A percentile compares a stretch with the other conserved stretches of the same genome.
Evolutionary conservation across 345 rosid genomes (phyloP).

Genomic region (Aurinia saxatilis): DNA sequence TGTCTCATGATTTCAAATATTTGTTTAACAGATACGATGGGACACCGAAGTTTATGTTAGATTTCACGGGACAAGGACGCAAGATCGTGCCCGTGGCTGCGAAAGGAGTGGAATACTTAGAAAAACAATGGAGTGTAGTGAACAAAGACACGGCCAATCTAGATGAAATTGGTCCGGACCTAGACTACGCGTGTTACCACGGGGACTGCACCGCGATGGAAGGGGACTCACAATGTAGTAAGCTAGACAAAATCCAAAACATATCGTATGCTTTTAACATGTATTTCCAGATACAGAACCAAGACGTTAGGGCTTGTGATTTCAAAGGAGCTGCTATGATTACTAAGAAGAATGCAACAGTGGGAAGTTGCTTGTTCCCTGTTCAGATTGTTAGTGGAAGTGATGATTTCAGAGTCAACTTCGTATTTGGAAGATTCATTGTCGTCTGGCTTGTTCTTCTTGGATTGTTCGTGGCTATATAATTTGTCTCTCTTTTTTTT

Average conservation of each 20-base stretch:
- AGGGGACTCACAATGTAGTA: slow-evolving; percentile 38
- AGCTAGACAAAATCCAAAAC: slow-evolving; percentile 22
- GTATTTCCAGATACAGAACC: slow-evolving; percentile 54
- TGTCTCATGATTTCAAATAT: neutral
- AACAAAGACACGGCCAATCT: slow-evolving; percentile 17
- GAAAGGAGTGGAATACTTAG: slow-evolving; percentile 54
- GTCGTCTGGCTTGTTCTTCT: slow-evolving; percentile 20
- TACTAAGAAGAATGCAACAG: slow-evolving; percentile 37
- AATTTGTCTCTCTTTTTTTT: neutral
- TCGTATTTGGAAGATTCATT: slow-evolving; percentile 10
- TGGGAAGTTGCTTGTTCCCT: slow-evolving; percentile 46
- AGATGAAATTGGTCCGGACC: slow-evolving; percentile 2
- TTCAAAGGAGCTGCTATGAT: slow-evolving; percentile 54
- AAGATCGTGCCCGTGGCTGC: slow-evolving; percentile 49
- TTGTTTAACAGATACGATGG: slow-evolving; percentile 43
- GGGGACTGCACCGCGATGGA: slow-evolving; percentile 53
- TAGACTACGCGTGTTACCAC: slow-evolving; percentile 44
- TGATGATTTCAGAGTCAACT: slow-evolving; percentile 17
- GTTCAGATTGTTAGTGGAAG: slow-evolving; percentile 44
- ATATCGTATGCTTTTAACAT: slow-evolving; percentile 73
- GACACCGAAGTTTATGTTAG: slow-evolving; percentile 57
- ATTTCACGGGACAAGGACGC: slow-evolving; percentile 51
- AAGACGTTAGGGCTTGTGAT: slow-evolving; percentile 51
- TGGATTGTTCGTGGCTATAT: slow-evolving; percentile 9
- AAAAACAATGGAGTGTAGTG: slow-evolving; percentile 53